Conservation (phyloP, 2,329 filamentous ascomycete species). For the Alternaria hordeiaustralica region DNA sequence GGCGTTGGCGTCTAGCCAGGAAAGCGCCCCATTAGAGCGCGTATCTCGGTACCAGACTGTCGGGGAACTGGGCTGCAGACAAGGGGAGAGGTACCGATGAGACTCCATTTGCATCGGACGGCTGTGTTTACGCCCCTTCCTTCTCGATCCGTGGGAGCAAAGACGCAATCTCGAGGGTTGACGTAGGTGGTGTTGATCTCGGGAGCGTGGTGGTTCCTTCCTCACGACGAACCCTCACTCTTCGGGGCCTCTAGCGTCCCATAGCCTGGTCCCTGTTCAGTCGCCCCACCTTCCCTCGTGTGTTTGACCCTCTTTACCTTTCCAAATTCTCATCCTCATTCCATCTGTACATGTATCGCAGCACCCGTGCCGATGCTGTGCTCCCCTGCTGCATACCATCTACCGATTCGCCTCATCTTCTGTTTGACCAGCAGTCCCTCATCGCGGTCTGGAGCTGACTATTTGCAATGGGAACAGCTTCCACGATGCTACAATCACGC, state of each 20-base stretch:
- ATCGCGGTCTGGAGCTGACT: neutral
- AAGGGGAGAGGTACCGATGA: conserved; percentile 28
- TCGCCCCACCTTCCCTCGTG: conserved; percentile 1
- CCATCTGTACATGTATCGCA: neutral
- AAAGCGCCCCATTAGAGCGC: conserved; percentile 32
- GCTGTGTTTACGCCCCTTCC: conserved; percentile 8
- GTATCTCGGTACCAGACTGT: conserved; percentile 43
- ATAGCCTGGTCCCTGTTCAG: neutral
- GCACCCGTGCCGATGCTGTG: neutral
- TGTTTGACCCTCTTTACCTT: neutral
- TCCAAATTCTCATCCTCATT: neutral
- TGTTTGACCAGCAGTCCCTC: neutral
- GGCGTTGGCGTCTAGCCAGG: conserved; percentile 22
- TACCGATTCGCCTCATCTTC: neutral
- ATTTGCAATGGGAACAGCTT: neutral
- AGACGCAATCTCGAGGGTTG: conserved; percentile 2
- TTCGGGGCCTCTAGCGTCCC: neutral
- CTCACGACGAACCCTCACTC: neutral
- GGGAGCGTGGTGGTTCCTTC: neutral
- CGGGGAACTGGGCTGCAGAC: conserved; percentile 32
- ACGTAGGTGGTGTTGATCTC: conserved; percentile 13
- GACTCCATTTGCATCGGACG: conserved; percentile 5
- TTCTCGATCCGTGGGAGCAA: neutral
- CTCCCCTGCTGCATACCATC: conserved; percentile 2
- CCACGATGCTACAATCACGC: neutral